Evolutionary conservation across 169 alveolate genomes (phyloP), one percentile per base, ranked within the genome.

Genomic region (Ichthyophthirius multifiliis): DNA sequence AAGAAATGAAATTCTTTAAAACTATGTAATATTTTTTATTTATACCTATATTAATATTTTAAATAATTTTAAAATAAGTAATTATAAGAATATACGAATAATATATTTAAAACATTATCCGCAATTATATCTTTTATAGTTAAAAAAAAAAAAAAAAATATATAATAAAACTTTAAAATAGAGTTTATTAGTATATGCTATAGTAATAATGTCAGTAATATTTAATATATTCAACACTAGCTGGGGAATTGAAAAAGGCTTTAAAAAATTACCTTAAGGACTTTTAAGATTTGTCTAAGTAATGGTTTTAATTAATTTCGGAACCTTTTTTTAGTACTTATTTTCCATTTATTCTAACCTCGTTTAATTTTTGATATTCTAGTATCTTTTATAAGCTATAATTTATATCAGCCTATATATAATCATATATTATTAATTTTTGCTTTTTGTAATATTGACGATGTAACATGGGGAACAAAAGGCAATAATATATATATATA

Each of bases 391-490:
- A 27, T 34, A 39, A 55, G 71, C 18, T 55, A 55, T 27, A 55
- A 27, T 27, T 34, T 55, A n/a, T 55, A 55, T 27, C 34, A 55
- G 16, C 71, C 71, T 0, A 79, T 76, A 15, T 79, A 79, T 30
- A 71, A 37, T 30, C 80, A 71, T 47, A 71, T 73, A 34, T 71
- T 81, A 23, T 41, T 81, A 3, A 27, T 81, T 27, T 81, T 47
- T 45, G 45, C 86, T 1, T 81, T 81, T 44, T 81, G 86, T 43
- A 81, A 76, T 37, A 81, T 81, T 30, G 86, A 81, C 31, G 86
- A 81, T 43, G 76, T 81, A 20, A 71, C 86, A 27, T 81, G 86
- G 86, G 86, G 86, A 4, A 81, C 86, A 5, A 81, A 81, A 55
- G 86, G 86, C 37, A 35, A 55, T 13, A 62, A n/a, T n/a, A n/a